Evolutionary conservation across 371 early-diverging fungal species (phyloP).

Genomic region (Circinella umbellata): DNA sequence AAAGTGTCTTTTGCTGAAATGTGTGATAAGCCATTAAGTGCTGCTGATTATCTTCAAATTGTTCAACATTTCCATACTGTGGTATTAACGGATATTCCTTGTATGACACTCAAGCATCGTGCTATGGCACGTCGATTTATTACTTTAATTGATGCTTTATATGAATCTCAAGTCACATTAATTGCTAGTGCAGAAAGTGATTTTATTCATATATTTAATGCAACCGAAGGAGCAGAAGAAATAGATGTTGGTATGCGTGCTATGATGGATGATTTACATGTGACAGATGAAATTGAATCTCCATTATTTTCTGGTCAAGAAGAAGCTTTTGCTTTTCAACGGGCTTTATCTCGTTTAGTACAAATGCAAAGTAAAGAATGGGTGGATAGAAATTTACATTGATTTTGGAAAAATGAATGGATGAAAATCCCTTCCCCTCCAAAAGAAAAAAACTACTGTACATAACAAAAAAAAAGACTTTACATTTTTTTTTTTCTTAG

Average conservation of each 20-base stretch:
- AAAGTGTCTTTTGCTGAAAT: constrained; percentile 80
- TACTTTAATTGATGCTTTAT: constrained; percentile 91
- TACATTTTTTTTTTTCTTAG: too few species aligned
- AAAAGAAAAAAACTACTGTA: background rate
- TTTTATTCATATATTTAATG: constrained; percentile 72
- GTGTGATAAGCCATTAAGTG: constrained; percentile 83
- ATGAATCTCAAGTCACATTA: constrained; percentile 73
- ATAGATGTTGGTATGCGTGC: constrained; percentile 42
- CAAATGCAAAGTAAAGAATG: constrained; percentile 87
- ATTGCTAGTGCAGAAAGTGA: constrained; percentile 75
- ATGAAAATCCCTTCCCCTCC: too few species aligned
- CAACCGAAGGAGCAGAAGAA: constrained; percentile 47
- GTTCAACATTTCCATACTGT: constrained; percentile 74
- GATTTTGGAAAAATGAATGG: background rate
- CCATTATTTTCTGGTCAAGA: constrained; percentile 88
- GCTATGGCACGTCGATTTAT: constrained; percentile 94
- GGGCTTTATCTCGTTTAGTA: constrained; percentile 86
- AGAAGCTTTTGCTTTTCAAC: constrained; percentile 95
- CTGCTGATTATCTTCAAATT: constrained; percentile 91
- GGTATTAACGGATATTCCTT: constrained; percentile 85
- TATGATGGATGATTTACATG: constrained; percentile 46
- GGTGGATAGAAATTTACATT: constrained; percentile 35
- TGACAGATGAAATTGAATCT: constrained; percentile 52
- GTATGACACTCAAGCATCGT: constrained; percentile 78
- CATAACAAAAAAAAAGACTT: too few species aligned